Evolutionary conservation across 352 stramenopile species (phyloP).

Genomic region (Phytophthora quininea): DNA sequence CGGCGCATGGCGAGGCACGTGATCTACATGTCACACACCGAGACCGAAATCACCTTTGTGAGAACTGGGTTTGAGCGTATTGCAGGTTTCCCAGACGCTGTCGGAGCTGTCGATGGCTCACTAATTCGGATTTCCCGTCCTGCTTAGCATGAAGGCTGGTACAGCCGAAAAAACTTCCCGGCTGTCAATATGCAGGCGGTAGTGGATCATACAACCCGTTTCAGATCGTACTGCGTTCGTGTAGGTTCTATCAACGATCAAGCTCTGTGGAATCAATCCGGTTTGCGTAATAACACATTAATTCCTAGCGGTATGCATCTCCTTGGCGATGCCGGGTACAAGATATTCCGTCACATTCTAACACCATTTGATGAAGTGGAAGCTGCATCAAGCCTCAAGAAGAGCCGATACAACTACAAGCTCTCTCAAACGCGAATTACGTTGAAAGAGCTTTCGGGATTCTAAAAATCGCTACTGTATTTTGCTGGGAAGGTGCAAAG

Average conservation of each 20-base stretch:
- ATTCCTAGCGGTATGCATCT: constrained; percentile 9
- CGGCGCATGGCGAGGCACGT: neutral
- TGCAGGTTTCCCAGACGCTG: neutral
- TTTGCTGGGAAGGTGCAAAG: neutral
- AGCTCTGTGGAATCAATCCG: constrained; percentile 10
- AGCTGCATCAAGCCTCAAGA: neutral
- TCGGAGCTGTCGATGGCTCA: neutral
- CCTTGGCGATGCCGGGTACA: constrained; percentile 12
- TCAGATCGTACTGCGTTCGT: constrained; percentile 1
- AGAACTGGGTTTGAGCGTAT: neutral
- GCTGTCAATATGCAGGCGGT: neutral
- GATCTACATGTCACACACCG: neutral
- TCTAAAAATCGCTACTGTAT: constrained; percentile 9
- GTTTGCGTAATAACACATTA: constrained; percentile 3
- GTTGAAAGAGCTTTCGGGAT: constrained; percentile 10
- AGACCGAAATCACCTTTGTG: neutral
- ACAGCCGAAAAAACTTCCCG: neutral
- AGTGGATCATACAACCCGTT: neutral
- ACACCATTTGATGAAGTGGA: constrained; percentile 8
- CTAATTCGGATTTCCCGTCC: neutral
- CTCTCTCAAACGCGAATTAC: constrained; percentile 12
- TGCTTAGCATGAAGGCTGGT: neutral
- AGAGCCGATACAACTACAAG: constrained; percentile 17
- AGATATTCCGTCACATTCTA: constrained; percentile 10
- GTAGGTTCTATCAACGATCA: constrained; percentile 20